These are phyloP conservation scores for Arthroderma uncinatum DNA, from an alignment of 2,329 filamentous ascomycete species.

Conservation along the genomic window DNA sequence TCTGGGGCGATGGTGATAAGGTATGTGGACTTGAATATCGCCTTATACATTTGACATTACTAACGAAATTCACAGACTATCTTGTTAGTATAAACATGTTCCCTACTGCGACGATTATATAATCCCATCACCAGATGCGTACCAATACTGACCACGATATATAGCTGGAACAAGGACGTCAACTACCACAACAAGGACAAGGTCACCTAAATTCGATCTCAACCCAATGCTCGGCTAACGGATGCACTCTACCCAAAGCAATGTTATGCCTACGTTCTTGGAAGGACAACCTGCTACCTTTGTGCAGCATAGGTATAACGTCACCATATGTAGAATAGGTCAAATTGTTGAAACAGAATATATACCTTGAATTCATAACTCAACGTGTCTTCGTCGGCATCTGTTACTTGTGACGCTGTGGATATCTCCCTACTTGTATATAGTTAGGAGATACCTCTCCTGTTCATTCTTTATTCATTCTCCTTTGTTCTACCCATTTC, in stretches of 20 bases:
- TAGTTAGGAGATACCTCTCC: too few relatives aligned
- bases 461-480: too few relatives aligned
- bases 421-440: too few relatives aligned
- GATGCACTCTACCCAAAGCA: not conserved
- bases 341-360: slow-evolving; percentile 3
- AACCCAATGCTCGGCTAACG: not conserved
- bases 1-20: slow-evolving; percentile 94
- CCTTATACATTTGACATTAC: not conserved
- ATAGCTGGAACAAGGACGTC: slow-evolving; percentile 84
- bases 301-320: not conserved
- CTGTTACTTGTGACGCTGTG: not conserved
- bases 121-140: not conserved
- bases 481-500: too few relatives aligned
- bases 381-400: not conserved
- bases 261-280: not conserved
- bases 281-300: not conserved
- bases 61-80: not conserved
- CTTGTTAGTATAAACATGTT: not conserved
- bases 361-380: not conserved
- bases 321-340: slow-evolving; percentile 4
- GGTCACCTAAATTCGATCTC: slow-evolving; percentile 29
- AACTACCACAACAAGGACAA: slow-evolving; percentile 97
- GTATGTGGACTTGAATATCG: slow-evolving; percentile 36
- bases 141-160: slow-evolving; percentile 9
- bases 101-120: not conserved